phyloP scores from a whole-genome alignment of 2,329 filamentous ascomycete species.

The Aspergillus sp. region DNA sequence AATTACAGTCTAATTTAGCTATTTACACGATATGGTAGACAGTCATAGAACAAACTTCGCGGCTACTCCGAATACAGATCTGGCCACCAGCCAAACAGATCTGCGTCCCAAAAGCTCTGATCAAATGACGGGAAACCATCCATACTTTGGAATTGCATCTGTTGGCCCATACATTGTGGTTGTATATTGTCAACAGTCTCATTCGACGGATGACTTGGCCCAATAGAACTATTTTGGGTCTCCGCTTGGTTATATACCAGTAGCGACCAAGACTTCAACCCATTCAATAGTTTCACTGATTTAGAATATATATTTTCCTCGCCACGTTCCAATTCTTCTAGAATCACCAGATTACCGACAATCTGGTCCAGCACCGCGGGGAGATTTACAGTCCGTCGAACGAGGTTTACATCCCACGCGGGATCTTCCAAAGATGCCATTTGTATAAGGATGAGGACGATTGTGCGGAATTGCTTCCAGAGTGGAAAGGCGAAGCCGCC shows the following conservation, averaged over 20 bases:
- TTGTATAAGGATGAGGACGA: slow-evolving; percentile 15
- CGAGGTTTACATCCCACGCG: slow-evolving; percentile 19
- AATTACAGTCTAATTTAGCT: too few relatives aligned
- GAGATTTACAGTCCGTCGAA: slow-evolving; percentile 20
- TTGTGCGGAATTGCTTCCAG: slow-evolving; percentile 18
- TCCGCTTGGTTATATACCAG: neutral
- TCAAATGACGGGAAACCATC: neutral
- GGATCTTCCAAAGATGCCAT: slow-evolving; percentile 21
- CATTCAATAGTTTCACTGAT: neutral
- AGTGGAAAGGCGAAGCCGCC: slow-evolving; percentile 13
- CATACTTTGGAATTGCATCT: neutral
- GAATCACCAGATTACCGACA: neutral
- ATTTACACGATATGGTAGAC: too few relatives aligned
- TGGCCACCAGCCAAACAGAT: neutral
- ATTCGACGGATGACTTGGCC: too few relatives aligned
- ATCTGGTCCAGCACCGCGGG: slow-evolving; percentile 17
- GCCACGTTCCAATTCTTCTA: neutral
- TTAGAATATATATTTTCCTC: neutral
- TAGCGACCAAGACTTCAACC: neutral
- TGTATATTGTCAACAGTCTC: neutral
- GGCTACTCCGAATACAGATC: neutral
- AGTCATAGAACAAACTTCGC: too few relatives aligned
- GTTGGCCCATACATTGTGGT: neutral
- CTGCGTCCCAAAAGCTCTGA: neutral
- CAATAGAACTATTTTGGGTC: neutral